Base-by-base conservation (phyloP, 176 grass and related monocot species). In the Puccinellia tenuiflora region DNA sequence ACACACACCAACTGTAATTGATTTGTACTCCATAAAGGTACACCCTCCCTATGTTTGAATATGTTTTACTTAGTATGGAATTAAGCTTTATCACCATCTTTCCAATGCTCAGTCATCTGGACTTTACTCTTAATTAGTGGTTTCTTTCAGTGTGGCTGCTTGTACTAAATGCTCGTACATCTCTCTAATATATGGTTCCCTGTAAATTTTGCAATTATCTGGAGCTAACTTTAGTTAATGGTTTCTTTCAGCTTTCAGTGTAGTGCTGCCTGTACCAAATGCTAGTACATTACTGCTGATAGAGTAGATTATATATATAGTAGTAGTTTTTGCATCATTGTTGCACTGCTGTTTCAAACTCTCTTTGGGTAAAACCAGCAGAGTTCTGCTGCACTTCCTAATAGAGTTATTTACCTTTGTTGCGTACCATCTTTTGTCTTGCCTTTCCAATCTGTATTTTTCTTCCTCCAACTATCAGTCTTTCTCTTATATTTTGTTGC, bases 11-110 rank as follows among this genome's bases (percentile, higher is more conserved):
- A 99, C 97, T 84, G 91, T 94, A 24, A 99, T 96, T 81, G 97
- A 99, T 92, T 96, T 99, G n/a, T 99, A 99, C 66, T 99, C 97
- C 42, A 85, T 87, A 65, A 99, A 99, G 97, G 89, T 99, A 22
- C 56, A 31, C 30, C 70, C 39, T 17, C 31, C 38, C 31, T 34
- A 14, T 54, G 1, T 2, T 17, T 2, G 25, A 6, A 5, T 53
- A n/a, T 52, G 45, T 61, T 74, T 28, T 33, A 12, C 8, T 24
- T 26, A 1, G 40, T 83, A 35, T 74, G 46, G 14, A 61, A 26
- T 75, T 34, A 69, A 55, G 15, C 10, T 65, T n/a, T 75, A 54
- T 76, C 16, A n/a, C 31, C 15, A 15, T 66, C 51, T 76, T 10
- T 65, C n/a, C 20, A 52, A 39, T 47, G 40, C 26, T 29, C 2